Percentiles rank a stretch among this genome's conserved stretches.
These are phyloP conservation scores for Dryas integrifolia DNA, from an alignment of 331 rosid species.

Conservation along the genomic window DNA sequence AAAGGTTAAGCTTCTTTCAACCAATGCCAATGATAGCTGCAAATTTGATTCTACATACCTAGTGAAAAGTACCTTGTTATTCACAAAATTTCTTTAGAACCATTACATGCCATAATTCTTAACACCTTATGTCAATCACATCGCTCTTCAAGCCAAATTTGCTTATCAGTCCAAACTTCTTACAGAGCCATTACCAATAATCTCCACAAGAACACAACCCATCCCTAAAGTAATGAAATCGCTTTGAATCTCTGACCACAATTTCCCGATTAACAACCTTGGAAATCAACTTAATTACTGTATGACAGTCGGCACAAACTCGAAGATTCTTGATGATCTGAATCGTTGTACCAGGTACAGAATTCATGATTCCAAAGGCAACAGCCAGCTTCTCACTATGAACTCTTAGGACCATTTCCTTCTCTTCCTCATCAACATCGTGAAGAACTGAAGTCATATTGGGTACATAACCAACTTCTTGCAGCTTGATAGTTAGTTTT, in stretches of 20 bases:
- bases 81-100: not conserved
- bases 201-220: slow-evolving; percentile 83
- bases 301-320: slow-evolving; percentile 76
- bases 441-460: slow-evolving; percentile 67
- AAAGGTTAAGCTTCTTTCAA: no score
- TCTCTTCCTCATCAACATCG: slow-evolving; percentile 87
- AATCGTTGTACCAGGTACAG: slow-evolving; percentile 60
- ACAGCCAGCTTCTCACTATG: slow-evolving; percentile 92
- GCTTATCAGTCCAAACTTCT: slow-evolving; percentile 8
- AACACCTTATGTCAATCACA: not conserved
- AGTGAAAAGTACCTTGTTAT: not conserved
- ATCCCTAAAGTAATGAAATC: slow-evolving; percentile 79
- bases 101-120: not conserved
- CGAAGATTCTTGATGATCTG: slow-evolving; percentile 74
- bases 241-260: slow-evolving; percentile 75
- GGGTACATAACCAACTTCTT: slow-evolving; percentile 62
- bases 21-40: not conserved
- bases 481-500: slow-evolving; percentile 56
- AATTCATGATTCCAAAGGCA: slow-evolving; percentile 69
- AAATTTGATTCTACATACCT: not conserved
- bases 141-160: not conserved
- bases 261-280: slow-evolving; percentile 53
- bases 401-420: slow-evolving; percentile 65
- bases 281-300: slow-evolving; percentile 60
- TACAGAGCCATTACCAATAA: slow-evolving; percentile 53